A percentile compares a stretch with the other conserved stretches of the same genome.
These are phyloP conservation scores for Diddensiella transvaalensis DNA, from an alignment of 805 yeast species.

Conservation along the genomic window DNA sequence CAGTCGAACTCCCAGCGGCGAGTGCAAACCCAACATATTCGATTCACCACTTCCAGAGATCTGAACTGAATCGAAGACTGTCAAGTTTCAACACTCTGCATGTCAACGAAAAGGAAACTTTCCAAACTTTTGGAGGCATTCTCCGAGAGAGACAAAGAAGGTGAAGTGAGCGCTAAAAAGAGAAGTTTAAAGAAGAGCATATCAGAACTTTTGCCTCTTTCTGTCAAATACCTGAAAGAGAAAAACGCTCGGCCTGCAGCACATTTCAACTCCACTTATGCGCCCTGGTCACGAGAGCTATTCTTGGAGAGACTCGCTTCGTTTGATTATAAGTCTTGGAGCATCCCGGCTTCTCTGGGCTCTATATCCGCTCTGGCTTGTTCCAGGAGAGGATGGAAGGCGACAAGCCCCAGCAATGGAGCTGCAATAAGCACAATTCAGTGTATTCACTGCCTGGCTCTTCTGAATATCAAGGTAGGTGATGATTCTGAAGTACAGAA, in stretches of 20 bases:
- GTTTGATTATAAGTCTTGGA: background rate
- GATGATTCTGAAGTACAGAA: conserved; percentile 2
- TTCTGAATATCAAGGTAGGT: conserved; percentile 8
- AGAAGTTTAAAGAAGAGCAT: background rate
- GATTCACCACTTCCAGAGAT: too few species aligned
- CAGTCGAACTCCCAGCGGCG: too few species aligned
- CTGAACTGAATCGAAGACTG: too few species aligned
- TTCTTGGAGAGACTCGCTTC: conserved; percentile 2
- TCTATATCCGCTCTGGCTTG: conserved; percentile 1
- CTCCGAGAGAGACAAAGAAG: background rate
- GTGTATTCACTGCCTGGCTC: conserved; percentile 9
- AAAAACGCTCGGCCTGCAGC: background rate
- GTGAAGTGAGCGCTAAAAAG: background rate
- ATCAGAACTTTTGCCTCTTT: background rate
- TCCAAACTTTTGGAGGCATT: background rate
- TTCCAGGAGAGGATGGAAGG: conserved; percentile 13
- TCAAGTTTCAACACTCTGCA: too few species aligned
- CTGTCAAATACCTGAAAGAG: background rate
- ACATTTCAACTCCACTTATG: conserved; percentile 2
- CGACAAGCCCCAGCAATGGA: conserved; percentile 11
- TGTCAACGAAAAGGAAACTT: background rate
- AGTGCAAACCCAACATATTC: too few species aligned
- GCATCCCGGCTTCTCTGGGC: background rate
- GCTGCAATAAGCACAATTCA: conserved; percentile 5
- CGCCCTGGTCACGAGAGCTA: conserved; percentile 3